Conservation (phyloP, 2,329 filamentous ascomycete species). For the Aspergillus transmontanensis region DNA sequence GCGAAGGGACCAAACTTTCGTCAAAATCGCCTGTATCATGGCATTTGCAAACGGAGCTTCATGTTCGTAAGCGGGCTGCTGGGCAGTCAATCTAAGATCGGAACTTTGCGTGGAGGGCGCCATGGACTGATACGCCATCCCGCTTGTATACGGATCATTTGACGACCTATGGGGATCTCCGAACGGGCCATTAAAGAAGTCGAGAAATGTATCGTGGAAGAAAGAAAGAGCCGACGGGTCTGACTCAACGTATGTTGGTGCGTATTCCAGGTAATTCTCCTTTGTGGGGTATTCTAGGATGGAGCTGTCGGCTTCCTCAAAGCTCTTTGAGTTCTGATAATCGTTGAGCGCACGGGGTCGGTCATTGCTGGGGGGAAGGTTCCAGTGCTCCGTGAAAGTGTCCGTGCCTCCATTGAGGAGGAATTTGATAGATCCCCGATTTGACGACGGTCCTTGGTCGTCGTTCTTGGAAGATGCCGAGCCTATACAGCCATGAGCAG, state of each 20-base stretch:
- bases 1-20: slow-evolving; percentile 42
- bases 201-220: slow-evolving; percentile 41
- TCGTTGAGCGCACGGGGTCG: slow-evolving; percentile 36
- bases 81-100: slow-evolving; percentile 21
- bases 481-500: slow-evolving; percentile 12
- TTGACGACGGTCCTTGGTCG: slow-evolving; percentile 36
- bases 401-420: slow-evolving; percentile 50
- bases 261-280: slow-evolving; percentile 18
- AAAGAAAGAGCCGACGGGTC: slow-evolving; percentile 31
- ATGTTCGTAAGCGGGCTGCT: slow-evolving; percentile 34
- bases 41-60: slow-evolving; percentile 42
- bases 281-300: slow-evolving; percentile 23
- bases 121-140: slow-evolving; percentile 21
- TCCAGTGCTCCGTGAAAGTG: slow-evolving; percentile 49
- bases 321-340: slow-evolving; percentile 35
- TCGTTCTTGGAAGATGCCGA: slow-evolving; percentile 27
- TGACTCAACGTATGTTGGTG: slow-evolving; percentile 24
- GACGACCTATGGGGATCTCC: slow-evolving; percentile 28
- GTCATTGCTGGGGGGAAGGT: slow-evolving; percentile 45
- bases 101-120: slow-evolving; percentile 23
- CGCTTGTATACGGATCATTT: slow-evolving; percentile 24
- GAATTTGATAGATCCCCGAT: slow-evolving; percentile 51
- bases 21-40: slow-evolving; percentile 43
- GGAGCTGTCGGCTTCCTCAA: slow-evolving; percentile 25
- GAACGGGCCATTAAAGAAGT: slow-evolving; percentile 43